These are phyloP conservation scores for Jasminum sambac DNA, from an alignment of 257 asterid genomes.

Conservation along the genomic window DNA sequence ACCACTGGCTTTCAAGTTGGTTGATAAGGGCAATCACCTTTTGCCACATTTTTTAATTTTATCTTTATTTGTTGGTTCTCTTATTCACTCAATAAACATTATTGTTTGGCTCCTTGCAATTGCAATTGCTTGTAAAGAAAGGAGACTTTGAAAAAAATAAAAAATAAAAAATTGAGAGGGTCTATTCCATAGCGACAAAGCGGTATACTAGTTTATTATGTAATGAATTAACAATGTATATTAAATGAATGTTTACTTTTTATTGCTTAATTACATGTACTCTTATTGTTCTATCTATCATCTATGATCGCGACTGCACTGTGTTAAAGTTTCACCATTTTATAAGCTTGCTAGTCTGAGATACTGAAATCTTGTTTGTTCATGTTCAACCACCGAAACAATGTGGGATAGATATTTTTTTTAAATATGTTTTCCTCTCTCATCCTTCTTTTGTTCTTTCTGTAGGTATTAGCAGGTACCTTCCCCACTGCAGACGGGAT, in stretches of 20 bases:
- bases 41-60: background rate
- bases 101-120: background rate
- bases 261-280: background rate
- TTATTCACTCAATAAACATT: too few relatives aligned
- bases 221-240: background rate
- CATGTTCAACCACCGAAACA: background rate
- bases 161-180: background rate
- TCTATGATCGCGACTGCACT: background rate
- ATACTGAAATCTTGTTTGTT: slow-evolving; percentile 9
- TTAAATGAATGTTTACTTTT: background rate
- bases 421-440: background rate
- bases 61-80: background rate
- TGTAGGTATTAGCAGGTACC: slow-evolving; percentile 70
- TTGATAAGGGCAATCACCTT: background rate
- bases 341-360: background rate
- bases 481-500: slow-evolving; percentile 81
- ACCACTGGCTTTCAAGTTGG: background rate
- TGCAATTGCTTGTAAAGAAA: background rate
- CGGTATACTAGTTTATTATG: background rate
- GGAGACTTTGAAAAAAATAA: background rate
- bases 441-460: background rate
- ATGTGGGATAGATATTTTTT: background rate
- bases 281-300: too few relatives aligned
- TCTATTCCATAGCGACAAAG: too few relatives aligned
- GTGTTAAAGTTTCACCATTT: background rate